These are phyloP conservation scores for Ceriops zippeliana DNA, from an alignment of 345 rosid species.

Conservation along the genomic window DNA sequence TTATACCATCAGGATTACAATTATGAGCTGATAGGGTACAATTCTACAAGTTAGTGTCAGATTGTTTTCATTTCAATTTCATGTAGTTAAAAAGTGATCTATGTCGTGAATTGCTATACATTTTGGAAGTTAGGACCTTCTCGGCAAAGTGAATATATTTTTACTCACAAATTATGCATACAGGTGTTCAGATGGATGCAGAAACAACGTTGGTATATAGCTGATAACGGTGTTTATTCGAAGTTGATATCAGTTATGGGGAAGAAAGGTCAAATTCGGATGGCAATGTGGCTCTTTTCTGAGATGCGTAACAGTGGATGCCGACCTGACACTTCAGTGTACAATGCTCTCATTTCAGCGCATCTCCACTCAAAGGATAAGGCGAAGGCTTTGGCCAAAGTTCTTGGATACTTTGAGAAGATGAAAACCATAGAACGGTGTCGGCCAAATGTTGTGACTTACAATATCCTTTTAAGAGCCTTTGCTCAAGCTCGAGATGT, in stretches of 20 bases:
- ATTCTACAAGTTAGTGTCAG: too few relatives aligned
- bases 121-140: background rate
- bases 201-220: conserved; percentile 82
- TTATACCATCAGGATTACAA: too few relatives aligned
- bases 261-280: conserved; percentile 76
- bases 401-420: conserved; percentile 66
- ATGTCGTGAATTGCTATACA: background rate
- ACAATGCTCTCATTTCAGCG: conserved; percentile 80
- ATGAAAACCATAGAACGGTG: conserved; percentile 80
- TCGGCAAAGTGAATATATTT: background rate
- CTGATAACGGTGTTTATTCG: conserved; percentile 83
- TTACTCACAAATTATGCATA: background rate
- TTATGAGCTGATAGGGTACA: too few relatives aligned
- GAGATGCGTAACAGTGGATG: conserved; percentile 97
- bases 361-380: conserved; percentile 84
- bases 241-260: conserved; percentile 83
- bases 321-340: conserved; percentile 85
- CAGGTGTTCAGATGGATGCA: conserved; percentile 99
- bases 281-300: conserved; percentile 98
- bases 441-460: conserved; percentile 80
- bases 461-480: conserved; percentile 84
- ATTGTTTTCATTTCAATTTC: too few relatives aligned
- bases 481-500: conserved; percentile 77
- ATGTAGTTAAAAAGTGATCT: too few relatives aligned
- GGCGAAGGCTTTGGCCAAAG: conserved; percentile 76